Evolutionary conservation across 1,284 basidiomycete genomes (phyloP).

Genomic region (Marasmius tenuissimus): DNA sequence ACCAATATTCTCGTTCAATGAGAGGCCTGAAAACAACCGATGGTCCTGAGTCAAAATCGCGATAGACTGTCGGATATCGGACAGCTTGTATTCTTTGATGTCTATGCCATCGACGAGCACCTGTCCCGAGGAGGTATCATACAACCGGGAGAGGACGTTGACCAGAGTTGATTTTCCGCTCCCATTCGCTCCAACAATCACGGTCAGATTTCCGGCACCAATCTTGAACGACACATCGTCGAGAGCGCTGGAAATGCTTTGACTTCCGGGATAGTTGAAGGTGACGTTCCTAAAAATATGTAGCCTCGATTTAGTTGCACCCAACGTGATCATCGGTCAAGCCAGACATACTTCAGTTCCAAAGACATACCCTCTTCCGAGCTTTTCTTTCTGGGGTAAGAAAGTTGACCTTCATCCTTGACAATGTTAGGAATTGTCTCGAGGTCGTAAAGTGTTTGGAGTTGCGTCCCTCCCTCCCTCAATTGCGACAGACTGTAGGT

Average conservation of each 20-base stretch:
- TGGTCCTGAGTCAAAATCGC: not conserved
- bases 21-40: not conserved
- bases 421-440: conserved; percentile 14
- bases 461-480: conserved; percentile 7
- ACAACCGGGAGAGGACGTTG: conserved; percentile 8
- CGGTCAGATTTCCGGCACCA: conserved; percentile 33
- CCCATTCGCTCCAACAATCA: conserved; percentile 27
- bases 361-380: conserved; percentile 32
- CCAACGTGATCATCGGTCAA: not conserved
- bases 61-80: not conserved
- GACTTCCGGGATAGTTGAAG: conserved; percentile 46
- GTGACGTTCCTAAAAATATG: conserved; percentile 36
- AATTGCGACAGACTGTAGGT: conserved; percentile 15
- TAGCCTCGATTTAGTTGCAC: not conserved
- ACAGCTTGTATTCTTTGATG: not conserved
- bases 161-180: conserved; percentile 28
- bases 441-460: conserved; percentile 5
- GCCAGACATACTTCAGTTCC: conserved; percentile 29
- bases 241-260: conserved; percentile 38
- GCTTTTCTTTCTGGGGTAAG: conserved; percentile 19
- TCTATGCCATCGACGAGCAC: not conserved
- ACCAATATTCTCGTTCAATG: not conserved
- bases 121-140: not conserved
- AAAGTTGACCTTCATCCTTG: conserved; percentile 19
- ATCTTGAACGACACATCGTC: conserved; percentile 40